Evolutionary conservation across 2,329 filamentous ascomycete genomes (phyloP).

Genomic region (Domatiomyces catenatus): DNA sequence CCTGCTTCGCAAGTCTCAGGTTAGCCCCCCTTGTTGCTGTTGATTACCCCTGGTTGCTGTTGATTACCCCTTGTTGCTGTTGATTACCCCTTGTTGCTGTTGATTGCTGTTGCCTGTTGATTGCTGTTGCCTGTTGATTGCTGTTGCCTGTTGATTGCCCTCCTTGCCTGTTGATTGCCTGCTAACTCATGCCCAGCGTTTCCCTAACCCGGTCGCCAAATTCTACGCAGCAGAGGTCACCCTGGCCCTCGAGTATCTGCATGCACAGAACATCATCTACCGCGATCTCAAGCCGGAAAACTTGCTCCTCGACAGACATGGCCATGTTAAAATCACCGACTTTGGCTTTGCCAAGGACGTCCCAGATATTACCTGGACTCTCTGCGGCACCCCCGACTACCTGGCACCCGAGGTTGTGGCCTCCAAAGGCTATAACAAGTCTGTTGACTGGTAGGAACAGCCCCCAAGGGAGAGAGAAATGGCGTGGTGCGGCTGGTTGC

Average conservation of each 20-base stretch:
- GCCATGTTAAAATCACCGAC: constrained; percentile 92
- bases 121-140: constrained; percentile 2
- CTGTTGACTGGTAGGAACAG: constrained; percentile 78
- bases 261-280: constrained; percentile 92
- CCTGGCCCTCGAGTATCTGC: constrained; percentile 84
- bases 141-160: constrained; percentile 4
- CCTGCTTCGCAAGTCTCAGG: constrained; percentile 79
- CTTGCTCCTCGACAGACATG: constrained; percentile 76
- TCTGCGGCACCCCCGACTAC: constrained; percentile 95
- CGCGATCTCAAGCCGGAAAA: constrained; percentile 95
- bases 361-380: constrained; percentile 96
- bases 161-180: constrained; percentile 3
- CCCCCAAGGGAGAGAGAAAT: too few relatives aligned
- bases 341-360: constrained; percentile 98
- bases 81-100: constrained; percentile 5
- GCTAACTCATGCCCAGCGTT: constrained; percentile 48
- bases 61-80: constrained; percentile 4
- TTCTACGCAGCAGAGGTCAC: constrained; percentile 98
- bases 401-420: constrained; percentile 96
- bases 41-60: constrained; percentile 3
- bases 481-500: constrained; percentile 1
- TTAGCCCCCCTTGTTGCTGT: constrained; percentile 37
- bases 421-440: constrained; percentile 99
- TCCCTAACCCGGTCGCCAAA: constrained; percentile 95
- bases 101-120: not conserved